Base-by-base conservation (phyloP, 441 rosid genomes). In the Populus hybrid region DNA sequence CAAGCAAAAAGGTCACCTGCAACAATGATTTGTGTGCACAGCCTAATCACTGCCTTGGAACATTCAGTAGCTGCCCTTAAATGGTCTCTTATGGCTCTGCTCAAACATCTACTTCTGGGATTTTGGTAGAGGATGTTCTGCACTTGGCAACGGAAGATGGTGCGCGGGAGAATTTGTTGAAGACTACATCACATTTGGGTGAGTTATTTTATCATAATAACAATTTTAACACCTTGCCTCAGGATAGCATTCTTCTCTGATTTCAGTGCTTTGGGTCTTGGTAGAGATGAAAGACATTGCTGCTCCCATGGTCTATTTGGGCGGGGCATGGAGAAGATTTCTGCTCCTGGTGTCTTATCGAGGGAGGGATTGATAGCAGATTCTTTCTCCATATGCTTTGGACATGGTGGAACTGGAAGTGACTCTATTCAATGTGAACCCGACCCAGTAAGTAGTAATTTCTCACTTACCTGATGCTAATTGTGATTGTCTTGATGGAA, bases 311-410 rank as follows among this genome's bases (percentile, higher is more conserved):
- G 98, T 79, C 91, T 96, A 75, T 89, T 93, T 42, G 98, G 99
- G 66, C 97, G 92, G 76, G 99, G 99, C 67, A 88, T 94, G 88
- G 92, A 86, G 65, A 87, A 84, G 50, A 71, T 83, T 57, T 94
- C 98, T 2, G 98, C 93, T 82, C 98, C 99, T 8, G 91, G 98
- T 83, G 84, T 88, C 67, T 88, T 96, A 83, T 93, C 98, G 1
- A 86, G 86, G 65, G 81, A 88, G 77, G 94, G 96, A 50, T 69
- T 88, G 38, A 80, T 87, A 35, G 84, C 96, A 40, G 90, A 91
- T 88, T 93, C 99, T 46, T 96, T 96, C 83, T 96, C 99, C 68
- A 91, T 96, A 94, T 96, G 98, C 88, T 96, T 96, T 75, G 90
- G 94, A 66, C 32, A n/a, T 24, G 95, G 91, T 72, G 95, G 98